Evolutionary conservation across 371 early-diverging fungal species (phyloP).

Genomic region (Mucor lusitanicus): DNA sequence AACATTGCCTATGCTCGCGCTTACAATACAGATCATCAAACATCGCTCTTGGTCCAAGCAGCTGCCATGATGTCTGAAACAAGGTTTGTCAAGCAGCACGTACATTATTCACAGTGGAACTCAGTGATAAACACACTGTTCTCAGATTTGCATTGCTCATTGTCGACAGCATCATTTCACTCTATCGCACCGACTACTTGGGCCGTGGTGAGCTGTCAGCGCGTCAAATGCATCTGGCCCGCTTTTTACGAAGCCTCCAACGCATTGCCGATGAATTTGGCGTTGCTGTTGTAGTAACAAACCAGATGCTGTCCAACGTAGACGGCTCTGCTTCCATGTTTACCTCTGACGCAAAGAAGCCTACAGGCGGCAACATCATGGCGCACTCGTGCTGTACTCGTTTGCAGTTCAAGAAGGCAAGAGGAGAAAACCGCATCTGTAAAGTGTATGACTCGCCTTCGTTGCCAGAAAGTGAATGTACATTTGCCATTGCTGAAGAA

Average conservation of each 20-base stretch:
- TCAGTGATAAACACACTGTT: background rate
- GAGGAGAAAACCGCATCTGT: slow-evolving; percentile 81
- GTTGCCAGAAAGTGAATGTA: slow-evolving; percentile 78
- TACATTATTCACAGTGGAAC: background rate
- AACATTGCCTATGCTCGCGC: slow-evolving; percentile 98
- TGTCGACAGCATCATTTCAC: slow-evolving; percentile 96
- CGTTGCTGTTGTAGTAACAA: slow-evolving; percentile 84
- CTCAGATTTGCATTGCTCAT: slow-evolving; percentile 84
- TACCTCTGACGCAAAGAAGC: slow-evolving; percentile 95
- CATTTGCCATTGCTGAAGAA: slow-evolving; percentile 68
- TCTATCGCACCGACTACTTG: slow-evolving; percentile 98
- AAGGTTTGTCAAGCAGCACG: slow-evolving; percentile 21
- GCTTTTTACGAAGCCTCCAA: slow-evolving; percentile 88
- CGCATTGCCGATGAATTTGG: slow-evolving; percentile 93
- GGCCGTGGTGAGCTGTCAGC: slow-evolving; percentile 99
- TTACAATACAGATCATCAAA: slow-evolving; percentile 98
- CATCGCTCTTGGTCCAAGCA: slow-evolving; percentile 88
- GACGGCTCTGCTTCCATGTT: slow-evolving; percentile 93
- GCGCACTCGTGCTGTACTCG: slow-evolving; percentile 90
- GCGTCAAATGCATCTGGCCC: slow-evolving; percentile 96
- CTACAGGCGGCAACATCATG: slow-evolving; percentile 98
- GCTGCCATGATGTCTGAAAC: slow-evolving; percentile 97
- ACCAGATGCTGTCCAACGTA: slow-evolving; percentile 98
- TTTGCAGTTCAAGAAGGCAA: slow-evolving; percentile 82
- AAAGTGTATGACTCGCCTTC: slow-evolving; percentile 93